These are phyloP conservation scores for Mycena filopes DNA, from an alignment of 768 basidiomycete genomes.

Conservation along the genomic window DNA sequence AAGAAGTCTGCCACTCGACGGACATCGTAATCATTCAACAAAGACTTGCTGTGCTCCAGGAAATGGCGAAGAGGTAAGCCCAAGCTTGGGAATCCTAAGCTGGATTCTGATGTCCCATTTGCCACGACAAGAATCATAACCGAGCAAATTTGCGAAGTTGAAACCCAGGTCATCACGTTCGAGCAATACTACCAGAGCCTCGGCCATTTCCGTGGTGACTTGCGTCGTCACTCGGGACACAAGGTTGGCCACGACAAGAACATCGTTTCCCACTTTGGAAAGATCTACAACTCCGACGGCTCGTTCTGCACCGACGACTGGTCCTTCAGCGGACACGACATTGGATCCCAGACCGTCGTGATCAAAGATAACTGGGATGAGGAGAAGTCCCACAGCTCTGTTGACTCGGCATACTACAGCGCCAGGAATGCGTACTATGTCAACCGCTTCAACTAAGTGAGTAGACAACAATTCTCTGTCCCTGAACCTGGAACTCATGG, in stretches of 20 bases:
- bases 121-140: slow-evolving; percentile 49
- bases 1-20: slow-evolving; percentile 51
- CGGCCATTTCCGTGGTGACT: slow-evolving; percentile 52
- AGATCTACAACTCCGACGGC: slow-evolving; percentile 48
- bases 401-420: slow-evolving; percentile 47
- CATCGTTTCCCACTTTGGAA: slow-evolving; percentile 47
- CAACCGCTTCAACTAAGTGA: slow-evolving; percentile 19
- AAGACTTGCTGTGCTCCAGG: slow-evolving; percentile 54
- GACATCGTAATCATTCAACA: slow-evolving; percentile 56
- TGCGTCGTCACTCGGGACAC: slow-evolving; percentile 51
- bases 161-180: slow-evolving; percentile 57
- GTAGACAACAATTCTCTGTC: neutral
- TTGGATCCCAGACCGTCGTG: slow-evolving; percentile 51
- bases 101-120: neutral
- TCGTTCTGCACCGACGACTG: slow-evolving; percentile 51
- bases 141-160: slow-evolving; percentile 61
- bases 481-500: neutral
- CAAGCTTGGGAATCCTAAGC: neutral
- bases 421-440: slow-evolving; percentile 40
- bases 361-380: slow-evolving; percentile 54
- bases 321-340: slow-evolving; percentile 51
- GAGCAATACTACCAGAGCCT: slow-evolving; percentile 55
- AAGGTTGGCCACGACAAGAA: slow-evolving; percentile 52
- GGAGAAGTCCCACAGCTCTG: slow-evolving; percentile 38
- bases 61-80: slow-evolving; percentile 58